Conservation (phyloP, 768 basidiomycete species). For the Phaeolepiota aurea region DNA sequence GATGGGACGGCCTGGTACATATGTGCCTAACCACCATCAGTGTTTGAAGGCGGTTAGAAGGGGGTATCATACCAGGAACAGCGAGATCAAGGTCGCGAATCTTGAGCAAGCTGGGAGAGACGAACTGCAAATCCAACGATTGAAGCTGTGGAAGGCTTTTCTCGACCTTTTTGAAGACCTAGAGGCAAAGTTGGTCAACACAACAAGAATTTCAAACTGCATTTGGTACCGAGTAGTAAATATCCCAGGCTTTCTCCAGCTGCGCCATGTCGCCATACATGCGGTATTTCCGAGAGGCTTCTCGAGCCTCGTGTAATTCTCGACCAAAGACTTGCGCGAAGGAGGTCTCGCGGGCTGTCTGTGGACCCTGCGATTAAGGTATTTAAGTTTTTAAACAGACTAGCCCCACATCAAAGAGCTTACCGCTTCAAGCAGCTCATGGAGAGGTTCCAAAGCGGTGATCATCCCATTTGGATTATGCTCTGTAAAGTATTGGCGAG, state of each 20-base stretch:
- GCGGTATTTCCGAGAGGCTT: slow-evolving; percentile 82
- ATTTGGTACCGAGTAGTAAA: slow-evolving; percentile 93
- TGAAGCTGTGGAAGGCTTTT: slow-evolving; percentile 87
- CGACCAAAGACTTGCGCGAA: slow-evolving; percentile 92
- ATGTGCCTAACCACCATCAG: slow-evolving; percentile 54
- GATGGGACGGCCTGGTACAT: slow-evolving; percentile 80
- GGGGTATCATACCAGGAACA: slow-evolving; percentile 66
- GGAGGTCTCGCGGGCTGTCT: slow-evolving; percentile 89
- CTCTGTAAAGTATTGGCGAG: slow-evolving; percentile 92
- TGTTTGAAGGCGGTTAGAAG: background rate
- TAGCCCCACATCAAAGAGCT: slow-evolving; percentile 12
- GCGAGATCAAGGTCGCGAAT: slow-evolving; percentile 88
- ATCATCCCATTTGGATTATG: slow-evolving; percentile 98
- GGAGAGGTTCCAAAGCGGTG: slow-evolving; percentile 81
- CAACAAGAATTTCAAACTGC: background rate
- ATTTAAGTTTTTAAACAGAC: slow-evolving; percentile 3
- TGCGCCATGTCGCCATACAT: slow-evolving; percentile 82
- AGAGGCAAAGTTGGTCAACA: slow-evolving; percentile 1
- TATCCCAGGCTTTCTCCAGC: slow-evolving; percentile 97
- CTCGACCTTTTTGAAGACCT: slow-evolving; percentile 96
- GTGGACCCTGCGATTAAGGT: slow-evolving; percentile 59
- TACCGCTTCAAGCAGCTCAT: slow-evolving; percentile 85
- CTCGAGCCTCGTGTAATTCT: slow-evolving; percentile 87
- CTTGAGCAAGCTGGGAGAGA: slow-evolving; percentile 86
- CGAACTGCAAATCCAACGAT: slow-evolving; percentile 92